phyloP scores from a whole-genome alignment of 345 rosid genomes.

The Rhodomyrtus tomentosa region DNA sequence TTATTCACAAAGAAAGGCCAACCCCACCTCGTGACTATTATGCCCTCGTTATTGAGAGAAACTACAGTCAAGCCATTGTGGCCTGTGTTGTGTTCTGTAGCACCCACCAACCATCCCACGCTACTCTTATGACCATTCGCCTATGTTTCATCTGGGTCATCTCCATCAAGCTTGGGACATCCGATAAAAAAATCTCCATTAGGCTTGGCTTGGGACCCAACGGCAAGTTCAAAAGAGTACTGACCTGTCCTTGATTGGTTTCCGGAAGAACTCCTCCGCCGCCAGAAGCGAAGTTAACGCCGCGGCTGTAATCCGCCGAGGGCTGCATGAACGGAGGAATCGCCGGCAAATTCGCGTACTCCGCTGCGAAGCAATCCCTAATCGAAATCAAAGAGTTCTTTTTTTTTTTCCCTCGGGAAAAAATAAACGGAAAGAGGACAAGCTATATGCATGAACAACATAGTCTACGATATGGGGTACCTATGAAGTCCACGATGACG shows the following conservation, averaged over 20 bases:
- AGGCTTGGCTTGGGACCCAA: neutral
- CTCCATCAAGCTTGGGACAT: neutral
- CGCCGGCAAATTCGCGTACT: conserved; percentile 36
- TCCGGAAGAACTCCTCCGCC: conserved; percentile 45
- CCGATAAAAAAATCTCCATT: no score
- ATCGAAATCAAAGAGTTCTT: no score
- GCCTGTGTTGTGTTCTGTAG: neutral
- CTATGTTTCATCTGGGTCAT: neutral
- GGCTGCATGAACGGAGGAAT: conserved; percentile 36
- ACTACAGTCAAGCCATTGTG: neutral
- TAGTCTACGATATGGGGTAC: conserved; percentile 2
- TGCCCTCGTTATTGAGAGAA: neutral
- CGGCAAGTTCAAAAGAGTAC: neutral
- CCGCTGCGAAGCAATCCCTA: conserved; percentile 11
- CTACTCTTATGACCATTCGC: neutral
- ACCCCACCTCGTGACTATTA: neutral
- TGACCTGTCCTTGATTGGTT: conserved; percentile 32
- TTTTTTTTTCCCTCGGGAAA: no score
- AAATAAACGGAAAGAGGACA: neutral
- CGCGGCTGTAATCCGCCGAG: conserved; percentile 15
- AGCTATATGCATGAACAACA: neutral
- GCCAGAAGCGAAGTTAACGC: conserved; percentile 44
- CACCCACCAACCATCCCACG: neutral
- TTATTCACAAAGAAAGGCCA: neutral
- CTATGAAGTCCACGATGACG: conserved; percentile 35